These are phyloP conservation scores for Penicillium pulvis DNA, from an alignment of 495 filamentous ascomycete species.

Conservation along the genomic window DNA sequence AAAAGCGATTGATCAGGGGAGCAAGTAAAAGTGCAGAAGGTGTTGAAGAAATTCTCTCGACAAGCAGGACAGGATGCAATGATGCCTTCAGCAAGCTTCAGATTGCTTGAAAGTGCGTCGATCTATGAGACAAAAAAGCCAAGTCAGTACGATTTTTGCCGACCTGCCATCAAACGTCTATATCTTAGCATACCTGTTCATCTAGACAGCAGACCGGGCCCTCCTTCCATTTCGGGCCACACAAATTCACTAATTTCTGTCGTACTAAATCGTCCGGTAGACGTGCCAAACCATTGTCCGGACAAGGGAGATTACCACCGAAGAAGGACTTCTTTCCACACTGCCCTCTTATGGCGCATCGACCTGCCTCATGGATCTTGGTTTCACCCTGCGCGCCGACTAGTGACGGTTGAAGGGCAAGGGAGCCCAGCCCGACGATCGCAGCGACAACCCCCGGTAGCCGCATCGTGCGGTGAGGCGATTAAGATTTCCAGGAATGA, in stretches of 20 bases:
- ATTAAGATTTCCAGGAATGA: not conserved
- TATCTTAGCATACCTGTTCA: constrained; percentile 65
- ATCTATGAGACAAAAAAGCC: constrained; percentile 51
- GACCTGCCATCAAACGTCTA: not conserved
- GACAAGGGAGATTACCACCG: constrained; percentile 82
- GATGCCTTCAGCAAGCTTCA: constrained; percentile 83
- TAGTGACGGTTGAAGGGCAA: constrained; percentile 28
- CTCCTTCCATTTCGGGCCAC: constrained; percentile 80
- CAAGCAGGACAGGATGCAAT: constrained; percentile 94
- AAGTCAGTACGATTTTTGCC: not conserved
- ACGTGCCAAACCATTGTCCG: constrained; percentile 85
- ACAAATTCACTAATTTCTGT: constrained; percentile 78
- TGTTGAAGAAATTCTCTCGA: constrained; percentile 95
- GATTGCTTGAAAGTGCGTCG: constrained; percentile 72
- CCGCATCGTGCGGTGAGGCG: constrained; percentile 33
- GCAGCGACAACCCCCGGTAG: constrained; percentile 31
- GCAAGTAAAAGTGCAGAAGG: constrained; percentile 97
- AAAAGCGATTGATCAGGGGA: constrained; percentile 96
- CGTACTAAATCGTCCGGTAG: constrained; percentile 68
- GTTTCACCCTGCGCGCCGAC: constrained; percentile 49
- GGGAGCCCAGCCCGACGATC: constrained; percentile 34
- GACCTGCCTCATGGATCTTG: constrained; percentile 77
- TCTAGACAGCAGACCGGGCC: constrained; percentile 81
- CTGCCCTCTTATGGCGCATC: constrained; percentile 88
- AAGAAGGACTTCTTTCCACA: constrained; percentile 90